A percentile compares a stretch with the other conserved stretches of the same genome.
Conservation (phyloP, 2,329 filamentous ascomycete genomes). For the Elsinoe fawcettii region DNA sequence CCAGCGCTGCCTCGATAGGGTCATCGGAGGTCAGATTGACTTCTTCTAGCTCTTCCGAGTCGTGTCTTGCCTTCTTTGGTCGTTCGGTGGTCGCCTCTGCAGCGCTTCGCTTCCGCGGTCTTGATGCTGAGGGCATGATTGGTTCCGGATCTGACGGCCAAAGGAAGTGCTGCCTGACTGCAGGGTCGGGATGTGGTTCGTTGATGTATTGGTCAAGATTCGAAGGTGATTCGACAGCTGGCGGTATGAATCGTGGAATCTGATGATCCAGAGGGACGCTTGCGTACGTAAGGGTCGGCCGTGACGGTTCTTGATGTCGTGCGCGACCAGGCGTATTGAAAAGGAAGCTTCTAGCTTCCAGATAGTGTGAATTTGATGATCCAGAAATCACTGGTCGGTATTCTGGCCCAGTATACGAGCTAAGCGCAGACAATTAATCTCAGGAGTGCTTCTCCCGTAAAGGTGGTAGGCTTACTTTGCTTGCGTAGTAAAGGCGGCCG, state of each 20-base stretch:
- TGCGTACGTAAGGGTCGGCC: not conserved
- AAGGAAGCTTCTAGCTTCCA: not conserved
- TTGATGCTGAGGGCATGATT: not conserved
- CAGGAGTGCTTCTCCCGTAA: not conserved
- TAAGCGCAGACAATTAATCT: not conserved
- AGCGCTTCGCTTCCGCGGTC: slow-evolving; percentile 14
- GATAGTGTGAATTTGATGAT: not conserved
- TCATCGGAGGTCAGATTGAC: slow-evolving; percentile 43
- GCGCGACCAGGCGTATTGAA: not conserved
- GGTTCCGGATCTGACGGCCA: not conserved
- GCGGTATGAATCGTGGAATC: not conserved
- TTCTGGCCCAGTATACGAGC: not conserved
- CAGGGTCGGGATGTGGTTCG: slow-evolving; percentile 29
- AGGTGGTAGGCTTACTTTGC: not conserved
- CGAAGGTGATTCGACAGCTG: not conserved
- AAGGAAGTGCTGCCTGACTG: not conserved
- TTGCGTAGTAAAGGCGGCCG: not conserved
- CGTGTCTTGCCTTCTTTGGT: slow-evolving; percentile 8
- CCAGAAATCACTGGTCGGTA: not conserved
- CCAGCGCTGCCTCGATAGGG: slow-evolving; percentile 38
- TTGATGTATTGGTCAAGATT: not conserved
- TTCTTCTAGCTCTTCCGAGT: slow-evolving; percentile 34
- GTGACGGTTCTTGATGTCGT: not conserved
- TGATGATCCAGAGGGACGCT: not conserved
- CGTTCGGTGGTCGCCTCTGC: slow-evolving; percentile 15